Evolutionary conservation across 768 basidiomycete genomes (phyloP).

Genomic region (Lentinula edodes): DNA sequence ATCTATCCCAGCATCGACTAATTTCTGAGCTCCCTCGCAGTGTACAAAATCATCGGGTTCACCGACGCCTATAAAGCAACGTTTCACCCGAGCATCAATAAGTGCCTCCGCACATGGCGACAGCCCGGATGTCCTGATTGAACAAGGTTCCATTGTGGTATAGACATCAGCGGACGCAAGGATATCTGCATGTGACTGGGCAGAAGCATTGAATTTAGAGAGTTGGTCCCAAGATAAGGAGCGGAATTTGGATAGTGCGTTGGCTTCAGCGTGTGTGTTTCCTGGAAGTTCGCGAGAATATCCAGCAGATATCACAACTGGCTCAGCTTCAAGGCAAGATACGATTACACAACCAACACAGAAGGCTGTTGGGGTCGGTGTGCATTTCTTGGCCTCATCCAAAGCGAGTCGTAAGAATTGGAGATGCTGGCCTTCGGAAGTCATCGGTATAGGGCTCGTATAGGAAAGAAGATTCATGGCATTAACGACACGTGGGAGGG

Average conservation of each 20-base stretch:
- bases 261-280: constrained; percentile 97
- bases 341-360: constrained; percentile 87
- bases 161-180: constrained; percentile 69
- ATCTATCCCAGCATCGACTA: constrained; percentile 67
- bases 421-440: constrained; percentile 5
- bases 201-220: neutral
- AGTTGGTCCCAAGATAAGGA: constrained; percentile 40
- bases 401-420: constrained; percentile 61
- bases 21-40: constrained; percentile 78
- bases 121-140: constrained; percentile 80
- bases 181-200: constrained; percentile 37
- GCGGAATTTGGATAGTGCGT: constrained; percentile 73
- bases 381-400: constrained; percentile 64
- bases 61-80: constrained; percentile 83
- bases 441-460: neutral
- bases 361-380: constrained; percentile 70
- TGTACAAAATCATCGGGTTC: constrained; percentile 94
- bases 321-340: constrained; percentile 27
- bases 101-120: constrained; percentile 83
- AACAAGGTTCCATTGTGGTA: constrained; percentile 97
- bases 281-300: constrained; percentile 89
- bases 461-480: no score
- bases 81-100: constrained; percentile 58
- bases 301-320: constrained; percentile 67
- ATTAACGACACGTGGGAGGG: neutral